Base-by-base conservation (phyloP, 805 yeast genomes). In the Candida quercuum region DNA sequence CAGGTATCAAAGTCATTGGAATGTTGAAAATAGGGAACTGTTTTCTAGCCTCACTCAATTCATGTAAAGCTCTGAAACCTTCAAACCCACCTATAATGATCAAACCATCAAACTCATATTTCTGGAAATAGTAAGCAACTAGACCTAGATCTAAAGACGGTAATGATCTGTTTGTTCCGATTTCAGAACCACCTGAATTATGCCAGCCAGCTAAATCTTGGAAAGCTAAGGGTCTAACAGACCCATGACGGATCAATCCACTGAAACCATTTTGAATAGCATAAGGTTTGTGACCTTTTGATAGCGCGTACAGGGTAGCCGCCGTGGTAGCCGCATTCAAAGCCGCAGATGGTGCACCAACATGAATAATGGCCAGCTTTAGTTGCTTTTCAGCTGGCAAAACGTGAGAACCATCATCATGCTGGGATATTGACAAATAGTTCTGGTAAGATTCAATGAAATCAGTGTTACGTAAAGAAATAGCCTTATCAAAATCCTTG, bases 41-140 rank as follows among this genome's bases (percentile, higher is more conserved):
- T 13, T 59, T 48, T 61, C 96, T 77, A 23, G 93, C 87, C 49
- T 72, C 71, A 50, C 85, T 83, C 48, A 93, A 73, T 67, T 88
- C 85, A 52, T 85, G 78, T 49, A 93, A 72, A 1, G 97, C 78
- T 10, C 72, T 72, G 71, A 81, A 93, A n/a, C 96, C 98, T 69
- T 93, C 99, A 57, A 89, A 93, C 1, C 99, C 99, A 49, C 99
- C 99, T 43, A 93, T 80, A 40, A 93, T 72, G 43, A 93, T 74
- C 47, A 91, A 72, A 28, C 98, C 99, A 56, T 93, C 93, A 56
- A 93, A 78, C 39, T 74, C 67, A 61, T 80, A 81, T 63, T 87
- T 87, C 60, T 91, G 95, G 72, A 93, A 81, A 61, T 89, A 86
- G 66, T 78, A 91, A 3, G 99, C 96, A 51, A 89, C 80, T 58